phyloP scores from a whole-genome alignment of 768 basidiomycete species.

The Cystofilobasidium bisporidii region DNA sequence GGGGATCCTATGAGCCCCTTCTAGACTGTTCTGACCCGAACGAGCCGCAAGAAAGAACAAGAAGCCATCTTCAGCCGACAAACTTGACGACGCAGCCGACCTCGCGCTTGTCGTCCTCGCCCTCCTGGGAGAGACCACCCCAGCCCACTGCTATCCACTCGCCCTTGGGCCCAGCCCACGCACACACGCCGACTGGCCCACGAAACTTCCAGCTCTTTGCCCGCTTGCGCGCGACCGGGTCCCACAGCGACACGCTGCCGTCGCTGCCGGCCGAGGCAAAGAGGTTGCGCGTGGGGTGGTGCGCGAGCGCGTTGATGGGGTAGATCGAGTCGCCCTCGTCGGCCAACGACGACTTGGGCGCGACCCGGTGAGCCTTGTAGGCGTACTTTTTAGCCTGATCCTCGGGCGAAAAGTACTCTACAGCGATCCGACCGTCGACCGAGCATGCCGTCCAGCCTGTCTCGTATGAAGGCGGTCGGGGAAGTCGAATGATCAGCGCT shows the following conservation, averaged over 20 bases:
- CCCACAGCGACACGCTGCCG: slow-evolving; percentile 90
- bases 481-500: too few species aligned
- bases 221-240: slow-evolving; percentile 91
- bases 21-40: too few species aligned
- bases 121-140: background rate
- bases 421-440: slow-evolving; percentile 90
- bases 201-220: slow-evolving; percentile 45
- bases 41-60: background rate
- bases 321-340: slow-evolving; percentile 81
- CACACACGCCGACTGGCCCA: background rate
- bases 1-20: background rate
- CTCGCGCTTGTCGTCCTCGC: background rate
- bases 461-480: too few species aligned
- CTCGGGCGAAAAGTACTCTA: slow-evolving; percentile 81
- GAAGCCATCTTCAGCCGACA: background rate
- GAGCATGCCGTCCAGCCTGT: slow-evolving; percentile 88
- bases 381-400: slow-evolving; percentile 85
- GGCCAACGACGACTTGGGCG: slow-evolving; percentile 51
- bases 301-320: slow-evolving; percentile 90
- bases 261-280: slow-evolving; percentile 66
- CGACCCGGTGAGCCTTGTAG: slow-evolving; percentile 91
- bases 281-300: slow-evolving; percentile 53
- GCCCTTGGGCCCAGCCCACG: background rate
- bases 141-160: background rate
- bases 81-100: slow-evolving; percentile 1